Percentiles rank a stretch among this genome's conserved stretches.
phyloP scores from a whole-genome alignment of 2,329 filamentous ascomycete species.

The Arthrobotrys sphaeroides region DNA sequence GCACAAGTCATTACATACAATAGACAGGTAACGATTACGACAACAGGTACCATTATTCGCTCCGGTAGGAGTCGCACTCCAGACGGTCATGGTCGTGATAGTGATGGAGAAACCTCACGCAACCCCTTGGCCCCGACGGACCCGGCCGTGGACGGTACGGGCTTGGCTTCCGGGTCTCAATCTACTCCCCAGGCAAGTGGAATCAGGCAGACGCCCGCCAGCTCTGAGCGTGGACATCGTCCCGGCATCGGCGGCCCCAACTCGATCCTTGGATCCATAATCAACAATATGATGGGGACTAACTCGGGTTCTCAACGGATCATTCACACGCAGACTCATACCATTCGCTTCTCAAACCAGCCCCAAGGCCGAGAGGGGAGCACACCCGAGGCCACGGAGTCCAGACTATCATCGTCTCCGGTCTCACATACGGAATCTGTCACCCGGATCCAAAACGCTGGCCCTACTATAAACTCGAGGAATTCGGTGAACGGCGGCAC shows the following conservation, averaged over 20 bases:
- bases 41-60: conserved; percentile 16
- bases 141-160: background rate
- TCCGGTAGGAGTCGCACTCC: background rate
- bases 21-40: conserved; percentile 30
- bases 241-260: background rate
- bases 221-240: background rate
- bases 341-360: background rate
- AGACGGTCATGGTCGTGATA: background rate
- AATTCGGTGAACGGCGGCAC: no score
- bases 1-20: conserved; percentile 19
- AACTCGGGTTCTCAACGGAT: background rate
- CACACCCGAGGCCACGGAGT: no score
- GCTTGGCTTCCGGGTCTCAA: background rate
- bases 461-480: no score
- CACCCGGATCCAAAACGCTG: no score
- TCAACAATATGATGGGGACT: background rate
- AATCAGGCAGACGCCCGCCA: background rate
- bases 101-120: background rate
- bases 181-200: conserved; percentile 16
- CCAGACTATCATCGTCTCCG: no score
- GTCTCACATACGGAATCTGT: no score
- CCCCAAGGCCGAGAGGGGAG: no score
- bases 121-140: background rate
- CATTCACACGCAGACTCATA: conserved; percentile 24
- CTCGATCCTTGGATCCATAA: background rate